These are phyloP conservation scores for Penicillium sp. DNA, from an alignment of 2,329 filamentous ascomycete genomes.

Conservation along the genomic window DNA sequence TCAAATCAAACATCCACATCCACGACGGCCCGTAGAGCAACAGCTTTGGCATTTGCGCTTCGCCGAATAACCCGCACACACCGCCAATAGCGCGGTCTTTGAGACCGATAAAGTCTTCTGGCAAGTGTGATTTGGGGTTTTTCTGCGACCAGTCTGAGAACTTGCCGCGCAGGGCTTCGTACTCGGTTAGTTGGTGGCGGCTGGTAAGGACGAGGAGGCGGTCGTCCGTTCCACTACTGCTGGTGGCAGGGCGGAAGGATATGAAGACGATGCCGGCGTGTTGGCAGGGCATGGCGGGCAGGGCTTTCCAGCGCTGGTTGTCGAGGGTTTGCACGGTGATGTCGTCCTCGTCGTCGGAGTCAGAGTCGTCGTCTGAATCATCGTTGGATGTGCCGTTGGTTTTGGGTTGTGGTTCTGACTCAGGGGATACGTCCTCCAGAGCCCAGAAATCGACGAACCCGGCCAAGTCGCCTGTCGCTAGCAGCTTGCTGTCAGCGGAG, in stretches of 20 bases:
- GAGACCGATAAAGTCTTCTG: constrained; percentile 67
- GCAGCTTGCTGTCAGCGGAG: constrained; percentile 71
- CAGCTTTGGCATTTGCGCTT: constrained; percentile 52
- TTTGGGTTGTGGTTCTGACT: constrained; percentile 22
- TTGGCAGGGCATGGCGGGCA: constrained; percentile 65
- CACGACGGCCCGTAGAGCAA: constrained; percentile 88
- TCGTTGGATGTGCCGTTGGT: constrained; percentile 20
- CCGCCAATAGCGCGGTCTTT: constrained; percentile 78
- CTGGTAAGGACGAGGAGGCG: constrained; percentile 60
- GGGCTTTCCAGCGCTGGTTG: constrained; percentile 68
- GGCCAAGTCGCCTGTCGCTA: constrained; percentile 75
- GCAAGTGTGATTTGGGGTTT: constrained; percentile 73
- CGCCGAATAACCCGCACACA: constrained; percentile 67
- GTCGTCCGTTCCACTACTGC: constrained; percentile 36
- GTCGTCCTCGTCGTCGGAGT: constrained; percentile 49
- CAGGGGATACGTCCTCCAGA: constrained; percentile 55
- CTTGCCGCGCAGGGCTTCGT: constrained; percentile 72
- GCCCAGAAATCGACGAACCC: constrained; percentile 88
- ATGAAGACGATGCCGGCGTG: constrained; percentile 62
- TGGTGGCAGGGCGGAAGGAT: constrained; percentile 55
- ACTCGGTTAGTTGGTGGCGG: constrained; percentile 67
- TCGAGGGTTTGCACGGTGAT: constrained; percentile 42
- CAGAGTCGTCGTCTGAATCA: constrained; percentile 43
- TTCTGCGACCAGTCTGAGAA: constrained; percentile 81
- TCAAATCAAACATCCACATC: constrained; percentile 88